Base-by-base conservation (phyloP, 202 grass and related monocot species). In the Elaeis oleifera region DNA sequence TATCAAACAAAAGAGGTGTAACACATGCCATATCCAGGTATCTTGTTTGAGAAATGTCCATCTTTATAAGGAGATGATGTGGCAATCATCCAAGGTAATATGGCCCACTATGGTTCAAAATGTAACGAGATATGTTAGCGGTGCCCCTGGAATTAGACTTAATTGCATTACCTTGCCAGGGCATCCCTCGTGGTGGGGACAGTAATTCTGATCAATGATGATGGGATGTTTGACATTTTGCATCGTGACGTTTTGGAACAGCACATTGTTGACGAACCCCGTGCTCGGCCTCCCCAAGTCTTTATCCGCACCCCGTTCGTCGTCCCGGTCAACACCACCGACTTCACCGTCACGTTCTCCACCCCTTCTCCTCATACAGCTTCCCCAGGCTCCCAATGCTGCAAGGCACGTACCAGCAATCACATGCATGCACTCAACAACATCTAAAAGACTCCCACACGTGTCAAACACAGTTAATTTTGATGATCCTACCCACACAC, bases 191-290 rank as follows among this genome's bases (percentile, higher is more conserved):
- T 68, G 22, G 5, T 13, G 51, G 11, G 65, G 65, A 28, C 65
- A 68, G 20, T 68, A 68, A 39, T 68, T 56, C 9, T 68, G 65
- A 23, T 68, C 65, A 26, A 68, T 56, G 16, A 68, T 68, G 65
- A 68, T 56, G 3, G 65, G 65, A 23, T 68, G 39, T 39, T 56
- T 18, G 28, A 68, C 65, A 6, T 68, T 22, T 6, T 14, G 29
- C 65, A 68, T 68, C 18, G 44, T 2, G 6, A n/a, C 65, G 25
- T 68, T 19, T 11, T 68, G 11, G 29, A 68, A 68, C 26, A 39
- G 2, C 26, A 68, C 65, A 7, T n/a, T 15, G 0, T 28, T 7
- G 9, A 68, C 65, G 36, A 44, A 44, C 36, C 9, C 36, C 9
- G 2, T 13, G 11, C 36, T 1, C 23, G 15, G 5, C 65, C 65